A percentile compares a stretch with the other conserved stretches of the same genome.
Evolutionary conservation across 257 asterid species (phyloP).

Genomic region (Scutellaria galericulata): DNA sequence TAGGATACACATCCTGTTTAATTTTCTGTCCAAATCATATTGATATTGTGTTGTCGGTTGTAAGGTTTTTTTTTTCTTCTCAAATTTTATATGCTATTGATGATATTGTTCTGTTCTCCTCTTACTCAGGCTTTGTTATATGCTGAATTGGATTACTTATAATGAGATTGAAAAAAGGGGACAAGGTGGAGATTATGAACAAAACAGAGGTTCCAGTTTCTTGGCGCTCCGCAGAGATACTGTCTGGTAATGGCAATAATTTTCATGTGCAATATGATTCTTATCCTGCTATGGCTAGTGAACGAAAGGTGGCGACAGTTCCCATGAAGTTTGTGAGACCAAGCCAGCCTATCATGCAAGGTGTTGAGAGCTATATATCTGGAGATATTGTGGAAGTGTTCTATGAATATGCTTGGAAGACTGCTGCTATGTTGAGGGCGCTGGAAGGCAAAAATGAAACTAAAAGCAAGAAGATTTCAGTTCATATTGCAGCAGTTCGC

Average conservation of each 20-base stretch:
- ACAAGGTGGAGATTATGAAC: slow-evolving; percentile 75
- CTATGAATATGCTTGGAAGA: slow-evolving; percentile 65
- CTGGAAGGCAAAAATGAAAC: slow-evolving; percentile 39
- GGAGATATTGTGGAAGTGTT: slow-evolving; percentile 79
- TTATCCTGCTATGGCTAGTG: slow-evolving; percentile 41
- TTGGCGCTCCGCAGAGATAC: slow-evolving; percentile 63
- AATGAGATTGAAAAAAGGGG: slow-evolving; percentile 72
- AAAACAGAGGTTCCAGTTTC: slow-evolving; percentile 49
- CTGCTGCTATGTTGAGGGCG: slow-evolving; percentile 58
- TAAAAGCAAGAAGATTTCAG: slow-evolving; percentile 31
- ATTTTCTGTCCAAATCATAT: not conserved
- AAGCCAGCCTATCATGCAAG: slow-evolving; percentile 53
- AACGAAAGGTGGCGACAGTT: slow-evolving; percentile 53
- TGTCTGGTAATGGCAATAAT: slow-evolving; percentile 59
- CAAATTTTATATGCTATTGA: not conserved
- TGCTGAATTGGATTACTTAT: slow-evolving; percentile 24
- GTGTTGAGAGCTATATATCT: slow-evolving; percentile 41
- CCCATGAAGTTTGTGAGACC: slow-evolving; percentile 64
- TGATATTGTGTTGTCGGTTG: not conserved
- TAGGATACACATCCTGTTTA: slow-evolving; percentile 27
- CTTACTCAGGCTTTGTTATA: slow-evolving; percentile 47
- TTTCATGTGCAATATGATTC: slow-evolving; percentile 53
- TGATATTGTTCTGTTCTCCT: slow-evolving; percentile 17
- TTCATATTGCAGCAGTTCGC: slow-evolving; percentile 30
- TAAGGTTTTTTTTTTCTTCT: slow-evolving; percentile 11